A percentile compares a stretch with the other conserved stretches of the same genome.
phyloP scores from a whole-genome alignment of 495 filamentous ascomycete species.

The Penicillium paxilli region DNA sequence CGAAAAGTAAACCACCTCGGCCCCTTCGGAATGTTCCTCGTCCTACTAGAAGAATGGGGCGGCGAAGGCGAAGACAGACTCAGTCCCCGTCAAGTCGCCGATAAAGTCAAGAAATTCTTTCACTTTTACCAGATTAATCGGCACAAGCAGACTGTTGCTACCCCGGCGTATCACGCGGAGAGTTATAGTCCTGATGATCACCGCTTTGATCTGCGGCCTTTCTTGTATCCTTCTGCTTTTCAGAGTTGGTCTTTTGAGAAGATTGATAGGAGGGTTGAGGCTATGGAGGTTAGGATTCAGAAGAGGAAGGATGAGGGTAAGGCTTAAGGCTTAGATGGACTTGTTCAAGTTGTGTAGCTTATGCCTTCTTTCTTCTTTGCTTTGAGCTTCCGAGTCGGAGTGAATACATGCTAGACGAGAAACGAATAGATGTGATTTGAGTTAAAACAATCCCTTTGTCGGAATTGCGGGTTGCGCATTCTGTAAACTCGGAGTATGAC shows the following conservation, averaged over 20 bases:
- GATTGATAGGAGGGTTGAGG: slow-evolving; percentile 8
- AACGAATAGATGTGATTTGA: too few relatives aligned
- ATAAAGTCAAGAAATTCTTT: slow-evolving; percentile 13
- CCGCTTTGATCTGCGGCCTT: slow-evolving; percentile 10
- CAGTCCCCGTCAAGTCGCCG: slow-evolving; percentile 7
- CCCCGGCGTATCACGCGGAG: slow-evolving; percentile 10
- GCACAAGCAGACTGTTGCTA: slow-evolving; percentile 13
- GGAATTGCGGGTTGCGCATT: too few relatives aligned
- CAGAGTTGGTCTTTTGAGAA: slow-evolving; percentile 13
- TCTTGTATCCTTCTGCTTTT: slow-evolving; percentile 11
- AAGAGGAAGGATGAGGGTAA: slow-evolving; percentile 5
- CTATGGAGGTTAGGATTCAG: slow-evolving; percentile 6
- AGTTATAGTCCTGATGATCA: slow-evolving; percentile 13
- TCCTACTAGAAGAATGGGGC: slow-evolving; percentile 10
- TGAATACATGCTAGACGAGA: too few relatives aligned
- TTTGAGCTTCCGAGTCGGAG: too few relatives aligned
- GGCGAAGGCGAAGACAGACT: slow-evolving; percentile 7
- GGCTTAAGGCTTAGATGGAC: too few relatives aligned
- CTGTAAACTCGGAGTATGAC: too few relatives aligned
- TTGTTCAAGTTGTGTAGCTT: too few relatives aligned
- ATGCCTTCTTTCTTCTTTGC: too few relatives aligned
- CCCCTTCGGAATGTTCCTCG: slow-evolving; percentile 12
- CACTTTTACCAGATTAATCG: slow-evolving; percentile 14
- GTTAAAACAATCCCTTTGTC: too few relatives aligned
- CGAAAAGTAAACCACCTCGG: slow-evolving; percentile 10